These are phyloP conservation scores for Daldinia loculata DNA, from an alignment of 495 filamentous ascomycete genomes.

Conservation along the genomic window DNA sequence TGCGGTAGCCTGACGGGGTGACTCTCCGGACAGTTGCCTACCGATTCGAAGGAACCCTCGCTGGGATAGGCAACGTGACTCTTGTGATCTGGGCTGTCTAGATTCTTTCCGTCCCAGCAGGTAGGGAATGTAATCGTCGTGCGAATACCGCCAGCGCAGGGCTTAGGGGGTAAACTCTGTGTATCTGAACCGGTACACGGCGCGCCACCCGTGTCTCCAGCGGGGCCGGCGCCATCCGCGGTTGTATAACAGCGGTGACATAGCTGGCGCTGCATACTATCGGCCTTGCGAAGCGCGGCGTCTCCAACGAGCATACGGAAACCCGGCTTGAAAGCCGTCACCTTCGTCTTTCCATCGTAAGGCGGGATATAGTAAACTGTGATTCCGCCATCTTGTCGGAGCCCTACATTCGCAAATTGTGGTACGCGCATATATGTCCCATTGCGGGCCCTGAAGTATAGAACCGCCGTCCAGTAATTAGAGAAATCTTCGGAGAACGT, in stretches of 20 bases:
- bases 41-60: constrained; percentile 47
- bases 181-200: constrained; percentile 43
- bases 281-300: constrained; percentile 45
- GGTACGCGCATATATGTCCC: constrained; percentile 52
- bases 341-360: constrained; percentile 47
- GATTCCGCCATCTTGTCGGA: constrained; percentile 51
- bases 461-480: constrained; percentile 57
- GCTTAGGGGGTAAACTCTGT: constrained; percentile 31
- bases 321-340: constrained; percentile 53
- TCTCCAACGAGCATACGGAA: constrained; percentile 57
- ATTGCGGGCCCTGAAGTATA: constrained; percentile 51
- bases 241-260: constrained; percentile 45
- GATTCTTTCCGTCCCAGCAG: constrained; percentile 72
- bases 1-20: constrained; percentile 52
- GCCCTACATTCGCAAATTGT: constrained; percentile 49
- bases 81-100: constrained; percentile 67
- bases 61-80: constrained; percentile 60
- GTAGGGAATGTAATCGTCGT: constrained; percentile 54
- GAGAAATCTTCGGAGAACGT: constrained; percentile 52
- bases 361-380: constrained; percentile 56
- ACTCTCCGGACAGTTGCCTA: constrained; percentile 45
- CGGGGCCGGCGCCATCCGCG: constrained; percentile 27
- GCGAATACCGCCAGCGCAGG: constrained; percentile 49
- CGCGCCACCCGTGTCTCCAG: constrained; percentile 35
- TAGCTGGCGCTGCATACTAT: constrained; percentile 42